Conservation (phyloP, 305 asterid genomes). For the Plantago rigida region DNA sequence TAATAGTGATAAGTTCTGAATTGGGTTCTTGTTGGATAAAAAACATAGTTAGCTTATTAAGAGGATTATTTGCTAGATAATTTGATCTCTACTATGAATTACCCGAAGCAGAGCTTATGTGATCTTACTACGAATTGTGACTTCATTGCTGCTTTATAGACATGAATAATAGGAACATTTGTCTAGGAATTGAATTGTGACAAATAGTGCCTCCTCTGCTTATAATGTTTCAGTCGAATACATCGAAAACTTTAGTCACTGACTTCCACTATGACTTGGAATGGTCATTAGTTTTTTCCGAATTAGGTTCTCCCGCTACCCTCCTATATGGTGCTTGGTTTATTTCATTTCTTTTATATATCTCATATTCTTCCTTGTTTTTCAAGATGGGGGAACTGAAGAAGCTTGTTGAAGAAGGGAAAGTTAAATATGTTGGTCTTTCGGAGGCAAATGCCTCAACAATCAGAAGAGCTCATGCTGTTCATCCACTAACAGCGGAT, state of each 20-base stretch:
- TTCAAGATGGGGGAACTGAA: conserved; percentile 62
- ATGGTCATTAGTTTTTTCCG: background rate
- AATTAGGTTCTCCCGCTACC: background rate
- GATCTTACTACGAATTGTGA: too few relatives aligned
- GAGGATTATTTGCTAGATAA: too few relatives aligned
- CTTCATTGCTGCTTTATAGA: too few relatives aligned
- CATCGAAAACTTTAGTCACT: too few relatives aligned
- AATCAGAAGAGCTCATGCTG: conserved; percentile 79
- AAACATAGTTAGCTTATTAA: too few relatives aligned
- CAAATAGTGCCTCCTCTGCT: background rate
- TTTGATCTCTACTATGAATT: too few relatives aligned
- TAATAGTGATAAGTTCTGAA: too few relatives aligned
- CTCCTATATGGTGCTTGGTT: background rate
- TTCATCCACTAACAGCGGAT: conserved; percentile 68
- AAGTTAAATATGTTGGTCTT: conserved; percentile 59
- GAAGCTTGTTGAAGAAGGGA: conserved; percentile 71
- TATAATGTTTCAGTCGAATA: background rate
- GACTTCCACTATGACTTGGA: too few relatives aligned
- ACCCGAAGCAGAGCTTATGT: too few relatives aligned
- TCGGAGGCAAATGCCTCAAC: conserved; percentile 71
- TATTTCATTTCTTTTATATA: background rate
- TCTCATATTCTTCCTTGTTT: background rate
- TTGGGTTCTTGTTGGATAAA: too few relatives aligned
- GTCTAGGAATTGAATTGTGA: background rate
- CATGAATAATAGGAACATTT: too few relatives aligned